Evolutionary conservation across 106 monocot species (phyloP).

Genomic region (Platanthera zijinensis): DNA sequence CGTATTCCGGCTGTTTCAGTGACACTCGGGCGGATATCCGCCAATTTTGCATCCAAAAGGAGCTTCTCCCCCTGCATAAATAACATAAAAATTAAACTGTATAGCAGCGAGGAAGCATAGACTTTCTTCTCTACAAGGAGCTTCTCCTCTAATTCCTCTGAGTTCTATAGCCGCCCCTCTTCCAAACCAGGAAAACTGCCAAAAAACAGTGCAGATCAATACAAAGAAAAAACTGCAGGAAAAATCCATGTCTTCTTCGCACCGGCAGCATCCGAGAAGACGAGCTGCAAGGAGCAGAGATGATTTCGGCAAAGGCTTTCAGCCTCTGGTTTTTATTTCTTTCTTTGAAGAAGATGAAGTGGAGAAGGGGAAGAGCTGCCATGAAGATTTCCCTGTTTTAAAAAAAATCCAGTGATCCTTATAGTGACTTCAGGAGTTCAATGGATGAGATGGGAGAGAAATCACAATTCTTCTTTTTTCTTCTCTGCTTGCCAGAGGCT

Average conservation of each 20-base stretch:
- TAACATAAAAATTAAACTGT: neutral
- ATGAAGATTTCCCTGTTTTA: slow-evolving; percentile 39
- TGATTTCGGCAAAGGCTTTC: slow-evolving; percentile 26
- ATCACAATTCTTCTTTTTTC: too few relatives aligned
- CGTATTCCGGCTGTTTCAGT: neutral
- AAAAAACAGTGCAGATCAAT: neutral
- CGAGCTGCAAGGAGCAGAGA: neutral
- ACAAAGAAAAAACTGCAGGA: neutral
- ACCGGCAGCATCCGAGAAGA: neutral
- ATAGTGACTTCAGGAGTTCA: slow-evolving; percentile 59
- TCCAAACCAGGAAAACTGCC: slow-evolving; percentile 11
- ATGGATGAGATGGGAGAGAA: slow-evolving; percentile 73
- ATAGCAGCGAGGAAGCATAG: slow-evolving; percentile 6
- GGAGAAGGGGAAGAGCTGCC: neutral
- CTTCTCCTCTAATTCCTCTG: slow-evolving; percentile 66
- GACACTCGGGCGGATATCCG: too few relatives aligned
- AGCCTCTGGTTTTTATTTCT: slow-evolving; percentile 30
- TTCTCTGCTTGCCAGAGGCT: too few relatives aligned
- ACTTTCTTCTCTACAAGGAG: slow-evolving; percentile 48
- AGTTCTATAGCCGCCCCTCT: slow-evolving; percentile 38
- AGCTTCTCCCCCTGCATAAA: slow-evolving; percentile 35
- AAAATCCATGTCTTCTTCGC: slow-evolving; percentile 2
- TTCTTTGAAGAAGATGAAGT: neutral
- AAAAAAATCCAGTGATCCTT: slow-evolving; percentile 46
- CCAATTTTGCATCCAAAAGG: too few relatives aligned